These are phyloP conservation scores for Cicer bijugum DNA, from an alignment of 306 rosid species.

Conservation along the genomic window DNA sequence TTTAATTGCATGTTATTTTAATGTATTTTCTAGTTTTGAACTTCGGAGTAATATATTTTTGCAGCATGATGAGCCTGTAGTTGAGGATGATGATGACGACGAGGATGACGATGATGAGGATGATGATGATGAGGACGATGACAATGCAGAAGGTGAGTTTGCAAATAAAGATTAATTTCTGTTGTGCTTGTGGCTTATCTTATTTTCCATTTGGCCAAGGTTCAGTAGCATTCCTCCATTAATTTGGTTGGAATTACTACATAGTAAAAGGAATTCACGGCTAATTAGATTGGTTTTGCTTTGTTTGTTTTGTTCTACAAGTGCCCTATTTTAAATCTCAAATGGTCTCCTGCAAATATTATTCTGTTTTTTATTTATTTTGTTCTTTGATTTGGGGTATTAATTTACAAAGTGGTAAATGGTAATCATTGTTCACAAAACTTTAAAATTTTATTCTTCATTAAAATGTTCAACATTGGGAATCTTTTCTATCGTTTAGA, in stretches of 20 bases:
- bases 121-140: slow-evolving; percentile 61
- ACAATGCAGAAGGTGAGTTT: slow-evolving; percentile 69
- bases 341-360: neutral
- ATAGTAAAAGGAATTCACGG: neutral
- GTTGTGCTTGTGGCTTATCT: neutral
- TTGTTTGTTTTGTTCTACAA: neutral
- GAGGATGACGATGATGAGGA: slow-evolving; percentile 63
- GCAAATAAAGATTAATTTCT: neutral
- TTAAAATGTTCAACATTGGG: neutral
- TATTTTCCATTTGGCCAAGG: neutral
- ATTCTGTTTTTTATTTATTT: neutral
- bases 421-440: neutral
- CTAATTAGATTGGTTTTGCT: slow-evolving; percentile 3
- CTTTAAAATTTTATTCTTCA: neutral
- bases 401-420: neutral
- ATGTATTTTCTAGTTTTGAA: neutral
- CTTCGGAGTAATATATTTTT: neutral
- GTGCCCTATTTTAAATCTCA: neutral
- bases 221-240: neutral
- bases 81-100: slow-evolving; percentile 78
- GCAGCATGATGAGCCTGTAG: slow-evolving; percentile 77
- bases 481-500: neutral
- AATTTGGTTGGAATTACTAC: neutral
- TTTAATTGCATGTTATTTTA: neutral
- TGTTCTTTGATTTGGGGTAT: neutral